Evolutionary conservation across 805 yeast species (phyloP).

Genomic region (Wickerhamomyces canadensis): DNA sequence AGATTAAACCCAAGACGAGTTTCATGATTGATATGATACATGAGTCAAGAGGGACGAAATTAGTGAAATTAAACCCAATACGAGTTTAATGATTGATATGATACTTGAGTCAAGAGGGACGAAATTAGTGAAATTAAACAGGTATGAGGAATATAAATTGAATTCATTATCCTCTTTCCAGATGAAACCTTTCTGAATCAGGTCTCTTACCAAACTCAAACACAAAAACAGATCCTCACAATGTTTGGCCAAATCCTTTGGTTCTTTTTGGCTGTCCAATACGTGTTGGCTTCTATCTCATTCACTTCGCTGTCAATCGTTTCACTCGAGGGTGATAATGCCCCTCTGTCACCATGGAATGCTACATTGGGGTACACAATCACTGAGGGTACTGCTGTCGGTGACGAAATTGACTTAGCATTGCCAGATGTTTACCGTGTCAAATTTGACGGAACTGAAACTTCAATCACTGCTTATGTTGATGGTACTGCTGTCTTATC

Average conservation of each 20-base stretch:
- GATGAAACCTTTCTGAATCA: no score
- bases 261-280: background rate
- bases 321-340: constrained; percentile 5
- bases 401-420: constrained; percentile 17
- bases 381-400: constrained; percentile 15
- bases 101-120: no score
- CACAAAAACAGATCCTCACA: background rate
- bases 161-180: background rate
- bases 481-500: constrained; percentile 25
- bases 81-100: no score
- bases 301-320: constrained; percentile 6
- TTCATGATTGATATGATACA: no score
- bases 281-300: constrained; percentile 4
- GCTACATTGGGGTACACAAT: constrained; percentile 26
- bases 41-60: no score
- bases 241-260: no score
- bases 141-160: background rate
- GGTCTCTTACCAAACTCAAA: no score
- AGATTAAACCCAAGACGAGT: no score
- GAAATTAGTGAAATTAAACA: no score
- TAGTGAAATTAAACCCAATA: no score
- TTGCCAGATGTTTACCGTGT: constrained; percentile 31
- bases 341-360: constrained; percentile 30
- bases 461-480: constrained; percentile 14
- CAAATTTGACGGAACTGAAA: constrained; percentile 23